Evolutionary conservation across 176 grass and related monocot genomes (phyloP).

Genomic region (Sorghum bicolor): DNA sequence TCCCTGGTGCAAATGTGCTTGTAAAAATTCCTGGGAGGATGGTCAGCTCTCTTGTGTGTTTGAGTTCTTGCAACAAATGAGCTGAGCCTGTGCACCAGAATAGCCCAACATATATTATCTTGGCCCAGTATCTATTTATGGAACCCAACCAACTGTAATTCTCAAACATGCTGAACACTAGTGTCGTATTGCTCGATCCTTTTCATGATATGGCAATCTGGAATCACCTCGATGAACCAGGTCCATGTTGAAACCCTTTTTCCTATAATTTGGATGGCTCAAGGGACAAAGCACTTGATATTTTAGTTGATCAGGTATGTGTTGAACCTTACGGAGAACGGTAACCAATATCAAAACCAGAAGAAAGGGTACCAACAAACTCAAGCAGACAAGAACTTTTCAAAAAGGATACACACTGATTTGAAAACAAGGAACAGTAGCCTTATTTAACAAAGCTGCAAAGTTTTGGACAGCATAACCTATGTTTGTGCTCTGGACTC

Average conservation of each 20-base stretch:
- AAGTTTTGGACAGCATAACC: not conserved
- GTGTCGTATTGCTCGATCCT: not conserved
- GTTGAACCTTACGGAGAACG: not conserved
- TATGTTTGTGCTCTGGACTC: not conserved
- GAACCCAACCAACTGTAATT: not conserved
- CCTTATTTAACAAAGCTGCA: slow-evolving; percentile 1
- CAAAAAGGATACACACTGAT: not conserved
- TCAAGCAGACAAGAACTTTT: not conserved
- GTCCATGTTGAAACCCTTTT: not conserved
- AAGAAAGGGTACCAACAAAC: not conserved
- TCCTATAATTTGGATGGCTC: not conserved
- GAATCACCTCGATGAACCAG: not conserved
- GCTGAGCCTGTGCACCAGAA: not conserved
- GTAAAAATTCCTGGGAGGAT: not conserved
- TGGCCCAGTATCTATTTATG: not conserved
- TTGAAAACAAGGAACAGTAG: not conserved
- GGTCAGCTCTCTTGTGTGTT: not conserved
- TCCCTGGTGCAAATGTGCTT: too few relatives aligned
- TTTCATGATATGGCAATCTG: not conserved
- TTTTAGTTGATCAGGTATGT: not conserved
- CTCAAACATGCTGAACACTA: not conserved
- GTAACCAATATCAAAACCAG: not conserved
- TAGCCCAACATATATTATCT: not conserved
- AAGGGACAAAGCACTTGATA: not conserved
- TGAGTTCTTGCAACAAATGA: not conserved